Conservation (phyloP, 257 asterid genomes). For the Solanum bukasovii region DNA sequence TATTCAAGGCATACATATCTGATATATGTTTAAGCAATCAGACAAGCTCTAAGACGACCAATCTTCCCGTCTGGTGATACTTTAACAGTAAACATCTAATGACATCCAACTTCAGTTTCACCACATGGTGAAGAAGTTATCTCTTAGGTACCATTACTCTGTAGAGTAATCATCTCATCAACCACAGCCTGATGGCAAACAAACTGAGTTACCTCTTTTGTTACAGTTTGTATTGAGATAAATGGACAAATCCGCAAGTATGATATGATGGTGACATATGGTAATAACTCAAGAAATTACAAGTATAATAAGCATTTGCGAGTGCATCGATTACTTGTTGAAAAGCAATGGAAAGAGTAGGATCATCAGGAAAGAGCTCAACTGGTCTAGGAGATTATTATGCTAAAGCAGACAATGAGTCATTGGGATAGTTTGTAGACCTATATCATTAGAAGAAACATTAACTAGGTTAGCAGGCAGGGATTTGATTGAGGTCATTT, state of each 20-base stretch:
- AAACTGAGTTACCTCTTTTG: background rate
- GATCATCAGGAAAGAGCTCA: background rate
- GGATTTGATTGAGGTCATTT: background rate
- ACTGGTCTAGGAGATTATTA: background rate
- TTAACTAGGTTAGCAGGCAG: background rate
- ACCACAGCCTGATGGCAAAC: background rate
- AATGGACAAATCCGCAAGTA: background rate
- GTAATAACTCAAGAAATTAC: background rate
- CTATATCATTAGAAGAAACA: background rate
- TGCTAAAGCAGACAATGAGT: background rate
- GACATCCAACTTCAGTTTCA: background rate
- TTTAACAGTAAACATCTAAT: background rate
- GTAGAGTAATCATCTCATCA: background rate
- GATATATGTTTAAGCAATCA: background rate
- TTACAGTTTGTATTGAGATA: background rate
- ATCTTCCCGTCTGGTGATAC: background rate
- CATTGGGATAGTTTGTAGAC: background rate
- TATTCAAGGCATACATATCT: background rate
- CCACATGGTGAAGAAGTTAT: background rate
- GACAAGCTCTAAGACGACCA: background rate
- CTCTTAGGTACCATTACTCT: background rate
- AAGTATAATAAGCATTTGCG: background rate
- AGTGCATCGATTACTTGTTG: background rate
- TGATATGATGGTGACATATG: background rate
- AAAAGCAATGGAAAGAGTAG: background rate